Percentiles rank a stretch among this genome's conserved stretches.
These are phyloP conservation scores for Borovskyia barvae DNA, from an alignment of 208 protist genomes.

Conservation along the genomic window DNA sequence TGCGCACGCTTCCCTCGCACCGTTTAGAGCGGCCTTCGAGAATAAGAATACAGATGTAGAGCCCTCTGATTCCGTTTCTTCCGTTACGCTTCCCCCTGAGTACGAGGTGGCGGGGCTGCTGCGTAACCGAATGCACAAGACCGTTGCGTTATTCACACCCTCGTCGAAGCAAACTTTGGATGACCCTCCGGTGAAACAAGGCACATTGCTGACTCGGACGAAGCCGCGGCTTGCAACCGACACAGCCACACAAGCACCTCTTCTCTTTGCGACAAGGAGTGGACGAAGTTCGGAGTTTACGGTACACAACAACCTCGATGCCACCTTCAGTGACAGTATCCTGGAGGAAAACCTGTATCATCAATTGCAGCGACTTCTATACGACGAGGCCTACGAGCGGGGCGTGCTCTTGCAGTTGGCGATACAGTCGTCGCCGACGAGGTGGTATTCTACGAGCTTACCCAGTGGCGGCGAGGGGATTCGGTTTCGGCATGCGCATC, in stretches of 20 bases:
- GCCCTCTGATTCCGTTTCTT: too few species aligned
- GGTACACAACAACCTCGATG: background rate
- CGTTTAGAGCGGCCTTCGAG: too few species aligned
- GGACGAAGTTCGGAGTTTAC: background rate
- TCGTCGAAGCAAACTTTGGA: constrained; percentile 19
- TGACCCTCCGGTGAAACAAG: constrained; percentile 4
- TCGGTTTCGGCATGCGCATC: constrained; percentile 8
- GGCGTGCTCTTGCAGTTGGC: constrained; percentile 27
- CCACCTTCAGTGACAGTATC: background rate
- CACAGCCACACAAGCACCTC: background rate
- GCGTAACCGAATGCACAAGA: constrained; percentile 20
- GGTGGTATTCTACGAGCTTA: constrained; percentile 28
- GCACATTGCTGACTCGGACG: background rate
- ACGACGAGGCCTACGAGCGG: constrained; percentile 56
- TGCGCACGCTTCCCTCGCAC: too few species aligned
- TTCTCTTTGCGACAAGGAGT: too few species aligned
- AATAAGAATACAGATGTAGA: too few species aligned
- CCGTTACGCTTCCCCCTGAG: constrained; percentile 7
- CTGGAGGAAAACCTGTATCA: background rate
- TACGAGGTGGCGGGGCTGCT: constrained; percentile 14
- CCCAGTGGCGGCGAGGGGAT: constrained; percentile 19
- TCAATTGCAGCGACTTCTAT: constrained; percentile 36
- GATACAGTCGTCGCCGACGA: constrained; percentile 22
- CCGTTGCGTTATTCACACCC: constrained; percentile 12
- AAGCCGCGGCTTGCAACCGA: constrained; percentile 1